These are phyloP conservation scores for Dactylellina haptotyla DNA, from an alignment of 2,329 filamentous ascomycete species.

Conservation along the genomic window DNA sequence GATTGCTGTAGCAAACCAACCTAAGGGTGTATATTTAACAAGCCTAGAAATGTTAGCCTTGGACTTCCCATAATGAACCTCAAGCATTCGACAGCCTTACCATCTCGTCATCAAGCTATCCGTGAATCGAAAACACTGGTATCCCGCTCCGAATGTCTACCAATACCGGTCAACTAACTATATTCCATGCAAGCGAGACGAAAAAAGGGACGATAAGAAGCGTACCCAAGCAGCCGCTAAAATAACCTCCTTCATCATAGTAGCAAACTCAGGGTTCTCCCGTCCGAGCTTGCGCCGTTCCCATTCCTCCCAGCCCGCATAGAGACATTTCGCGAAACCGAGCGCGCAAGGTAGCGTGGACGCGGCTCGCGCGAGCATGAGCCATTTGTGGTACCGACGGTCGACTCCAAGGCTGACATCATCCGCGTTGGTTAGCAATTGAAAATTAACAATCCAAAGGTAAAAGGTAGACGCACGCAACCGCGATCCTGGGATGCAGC, in stretches of 20 bases:
- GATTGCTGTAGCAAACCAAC: slow-evolving; percentile 55
- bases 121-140: slow-evolving; percentile 83
- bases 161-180: background rate
- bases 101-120: slow-evolving; percentile 86
- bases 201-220: background rate
- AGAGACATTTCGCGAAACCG: slow-evolving; percentile 73
- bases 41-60: slow-evolving; percentile 68
- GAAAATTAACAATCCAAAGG: background rate
- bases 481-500: slow-evolving; percentile 49
- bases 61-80: slow-evolving; percentile 19
- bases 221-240: slow-evolving; percentile 66
- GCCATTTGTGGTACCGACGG: slow-evolving; percentile 75
- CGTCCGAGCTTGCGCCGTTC: slow-evolving; percentile 8
- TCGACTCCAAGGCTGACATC: slow-evolving; percentile 71
- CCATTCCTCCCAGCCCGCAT: slow-evolving; percentile 59
- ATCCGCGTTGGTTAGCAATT: background rate
- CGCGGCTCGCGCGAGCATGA: slow-evolving; percentile 77
- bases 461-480: slow-evolving; percentile 24
- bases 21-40: slow-evolving; percentile 80
- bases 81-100: slow-evolving; percentile 62
- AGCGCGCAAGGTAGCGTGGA: slow-evolving; percentile 77
- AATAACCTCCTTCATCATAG: slow-evolving; percentile 74
- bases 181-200: background rate
- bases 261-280: slow-evolving; percentile 70
- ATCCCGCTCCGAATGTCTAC: slow-evolving; percentile 79